phyloP scores from a whole-genome alignment of 192 early-diverging fungal genomes.

The Oehlia diaphana region DNA sequence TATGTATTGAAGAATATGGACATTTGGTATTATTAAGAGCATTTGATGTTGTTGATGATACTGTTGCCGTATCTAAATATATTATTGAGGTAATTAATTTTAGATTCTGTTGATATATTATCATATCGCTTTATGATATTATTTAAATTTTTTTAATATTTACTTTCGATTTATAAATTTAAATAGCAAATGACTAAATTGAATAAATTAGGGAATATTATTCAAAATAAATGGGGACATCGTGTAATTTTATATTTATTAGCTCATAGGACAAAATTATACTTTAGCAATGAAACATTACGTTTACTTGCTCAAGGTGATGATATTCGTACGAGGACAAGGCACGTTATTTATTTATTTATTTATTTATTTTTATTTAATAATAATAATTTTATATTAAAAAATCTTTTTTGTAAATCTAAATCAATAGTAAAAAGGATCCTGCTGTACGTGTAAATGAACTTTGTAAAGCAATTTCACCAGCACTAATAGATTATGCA shows the following conservation, averaged over 20 bases:
- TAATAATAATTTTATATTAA: neutral
- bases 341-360: neutral
- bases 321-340: conserved; percentile 63
- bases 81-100: conserved; percentile 57
- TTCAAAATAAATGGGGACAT: conserved; percentile 74
- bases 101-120: neutral
- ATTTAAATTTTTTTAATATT: neutral
- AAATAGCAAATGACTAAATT: conserved; percentile 1
- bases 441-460: conserved; percentile 63
- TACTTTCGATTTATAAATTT: too few relatives aligned
- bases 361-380: neutral
- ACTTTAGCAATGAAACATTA: conserved; percentile 70
- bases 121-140: neutral
- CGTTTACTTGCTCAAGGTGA: conserved; percentile 70
- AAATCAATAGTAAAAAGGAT: conserved; percentile 78
- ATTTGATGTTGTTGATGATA: conserved; percentile 93
- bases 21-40: conserved; percentile 79
- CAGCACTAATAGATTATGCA: conserved; percentile 59
- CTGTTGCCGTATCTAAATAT: conserved; percentile 77
- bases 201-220: conserved; percentile 49
- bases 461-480: conserved; percentile 63
- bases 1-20: conserved; percentile 88
- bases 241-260: conserved; percentile 82
- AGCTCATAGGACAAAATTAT: conserved; percentile 70
- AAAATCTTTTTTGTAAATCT: neutral